phyloP scores from a whole-genome alignment of 305 asterid species.

The Fraxinus dipetala region DNA sequence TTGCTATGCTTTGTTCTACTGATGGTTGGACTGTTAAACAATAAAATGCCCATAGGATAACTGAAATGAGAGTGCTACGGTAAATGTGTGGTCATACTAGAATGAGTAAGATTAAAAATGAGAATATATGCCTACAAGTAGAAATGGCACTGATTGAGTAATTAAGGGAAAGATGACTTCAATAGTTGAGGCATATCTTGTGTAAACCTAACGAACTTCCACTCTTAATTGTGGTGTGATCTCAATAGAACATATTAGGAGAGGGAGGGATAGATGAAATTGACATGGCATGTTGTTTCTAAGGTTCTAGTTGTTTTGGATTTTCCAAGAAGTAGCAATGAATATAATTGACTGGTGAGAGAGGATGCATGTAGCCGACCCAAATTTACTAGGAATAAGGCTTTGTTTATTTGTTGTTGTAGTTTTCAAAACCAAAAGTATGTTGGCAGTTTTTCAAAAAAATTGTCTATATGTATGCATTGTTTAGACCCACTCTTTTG shows the following conservation, averaged over 20 bases:
- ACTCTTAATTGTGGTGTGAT: not conserved
- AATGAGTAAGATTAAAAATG: not conserved
- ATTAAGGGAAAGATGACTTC: not conserved
- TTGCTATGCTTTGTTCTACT: not conserved
- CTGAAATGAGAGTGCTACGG: not conserved
- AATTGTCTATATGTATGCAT: conserved; percentile 1
- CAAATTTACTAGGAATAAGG: not conserved
- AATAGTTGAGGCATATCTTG: not conserved
- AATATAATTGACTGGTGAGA: not conserved
- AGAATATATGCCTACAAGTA: not conserved
- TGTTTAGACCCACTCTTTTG: conserved; percentile 1
- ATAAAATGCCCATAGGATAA: not conserved
- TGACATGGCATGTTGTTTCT: not conserved
- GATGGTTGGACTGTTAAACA: not conserved
- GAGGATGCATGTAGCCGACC: not conserved
- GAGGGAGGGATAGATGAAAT: not conserved
- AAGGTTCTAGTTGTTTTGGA: conserved; percentile 1
- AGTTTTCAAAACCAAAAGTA: not conserved
- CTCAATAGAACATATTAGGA: not conserved
- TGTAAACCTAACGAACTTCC: not conserved
- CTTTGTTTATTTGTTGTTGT: not conserved
- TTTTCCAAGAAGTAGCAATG: not conserved
- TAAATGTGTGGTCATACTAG: not conserved
- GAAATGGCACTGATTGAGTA: not conserved
- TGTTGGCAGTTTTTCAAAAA: not conserved